Conservation (phyloP, 768 basidiomycete species). For the Ephemerocybe angulata region DNA sequence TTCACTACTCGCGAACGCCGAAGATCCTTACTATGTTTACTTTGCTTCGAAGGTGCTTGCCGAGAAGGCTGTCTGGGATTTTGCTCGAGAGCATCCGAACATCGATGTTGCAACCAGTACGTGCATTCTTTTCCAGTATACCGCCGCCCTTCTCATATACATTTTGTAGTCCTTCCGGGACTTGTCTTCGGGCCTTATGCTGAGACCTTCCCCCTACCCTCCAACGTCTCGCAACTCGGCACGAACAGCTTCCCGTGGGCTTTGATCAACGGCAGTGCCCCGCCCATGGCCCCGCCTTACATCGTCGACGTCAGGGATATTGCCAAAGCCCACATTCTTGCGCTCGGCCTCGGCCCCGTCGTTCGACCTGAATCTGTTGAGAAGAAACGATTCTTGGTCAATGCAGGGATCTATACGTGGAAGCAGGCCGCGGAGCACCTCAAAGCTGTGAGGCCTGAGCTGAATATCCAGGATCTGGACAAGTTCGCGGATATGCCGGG, state of each 20-base stretch:
- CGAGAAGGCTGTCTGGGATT: conserved; percentile 41
- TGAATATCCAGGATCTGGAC: conserved; percentile 13
- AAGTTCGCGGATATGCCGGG: conserved; percentile 10
- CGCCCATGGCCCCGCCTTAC: conserved; percentile 24
- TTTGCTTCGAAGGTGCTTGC: conserved; percentile 38
- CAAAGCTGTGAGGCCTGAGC: conserved; percentile 20
- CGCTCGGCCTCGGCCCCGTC: conserved; percentile 25
- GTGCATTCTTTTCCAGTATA: conserved; percentile 10
- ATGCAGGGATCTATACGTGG: conserved; percentile 27
- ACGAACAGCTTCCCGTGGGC: conserved; percentile 27
- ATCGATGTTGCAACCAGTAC: conserved; percentile 37
- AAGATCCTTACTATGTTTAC: conserved; percentile 33
- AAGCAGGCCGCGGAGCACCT: conserved; percentile 25
- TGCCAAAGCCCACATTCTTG: conserved; percentile 31
- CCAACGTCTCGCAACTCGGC: conserved; percentile 19
- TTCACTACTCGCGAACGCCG: no score
- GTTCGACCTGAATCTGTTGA: conserved; percentile 13
- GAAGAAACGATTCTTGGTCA: conserved; percentile 29
- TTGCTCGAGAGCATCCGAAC: conserved; percentile 35
- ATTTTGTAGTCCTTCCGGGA: conserved; percentile 30
- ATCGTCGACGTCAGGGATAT: no score
- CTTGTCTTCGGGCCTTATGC: conserved; percentile 38
- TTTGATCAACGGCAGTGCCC: conserved; percentile 24
- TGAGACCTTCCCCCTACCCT: conserved; percentile 27
- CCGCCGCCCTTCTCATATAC: not conserved